phyloP scores from a whole-genome alignment of 345 rosid species.

The Eucalyptus polybractea region DNA sequence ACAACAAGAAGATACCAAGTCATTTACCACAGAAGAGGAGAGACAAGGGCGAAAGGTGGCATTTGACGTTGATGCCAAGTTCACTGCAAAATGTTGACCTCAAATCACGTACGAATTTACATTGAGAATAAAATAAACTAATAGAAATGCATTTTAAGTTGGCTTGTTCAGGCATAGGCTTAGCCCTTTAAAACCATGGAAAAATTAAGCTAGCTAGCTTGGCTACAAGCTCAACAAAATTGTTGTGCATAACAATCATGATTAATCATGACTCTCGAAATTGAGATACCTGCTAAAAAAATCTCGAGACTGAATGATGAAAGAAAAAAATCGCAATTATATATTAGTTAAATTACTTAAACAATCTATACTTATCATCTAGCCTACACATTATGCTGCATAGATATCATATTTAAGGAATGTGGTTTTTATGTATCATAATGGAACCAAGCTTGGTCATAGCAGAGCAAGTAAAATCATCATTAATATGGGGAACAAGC shows the following conservation, averaged over 20 bases:
- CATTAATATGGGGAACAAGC: not conserved
- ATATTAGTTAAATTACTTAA: not conserved
- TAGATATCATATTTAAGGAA: not conserved
- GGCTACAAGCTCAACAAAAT: not conserved
- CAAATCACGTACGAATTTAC: not conserved
- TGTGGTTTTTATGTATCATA: not conserved
- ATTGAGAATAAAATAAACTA: not conserved
- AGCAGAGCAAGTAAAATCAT: not conserved
- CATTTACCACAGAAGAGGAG: not conserved
- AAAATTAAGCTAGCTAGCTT: not conserved
- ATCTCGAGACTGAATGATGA: fast-evolving
- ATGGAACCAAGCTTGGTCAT: not conserved
- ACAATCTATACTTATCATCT: not conserved
- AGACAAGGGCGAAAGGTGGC: not conserved
- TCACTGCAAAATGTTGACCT: not conserved
- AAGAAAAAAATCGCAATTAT: not conserved
- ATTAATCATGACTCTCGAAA: not conserved
- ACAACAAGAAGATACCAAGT: not conserved
- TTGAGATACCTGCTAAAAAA: not conserved
- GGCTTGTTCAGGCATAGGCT: not conserved
- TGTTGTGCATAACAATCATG: not conserved
- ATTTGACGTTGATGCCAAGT: too few relatives aligned
- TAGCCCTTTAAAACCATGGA: not conserved
- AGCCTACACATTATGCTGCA: not conserved
- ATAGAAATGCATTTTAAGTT: not conserved